Conservation (phyloP, 148 eudicot genomes). For the Vaccinium darrowii region DNA sequence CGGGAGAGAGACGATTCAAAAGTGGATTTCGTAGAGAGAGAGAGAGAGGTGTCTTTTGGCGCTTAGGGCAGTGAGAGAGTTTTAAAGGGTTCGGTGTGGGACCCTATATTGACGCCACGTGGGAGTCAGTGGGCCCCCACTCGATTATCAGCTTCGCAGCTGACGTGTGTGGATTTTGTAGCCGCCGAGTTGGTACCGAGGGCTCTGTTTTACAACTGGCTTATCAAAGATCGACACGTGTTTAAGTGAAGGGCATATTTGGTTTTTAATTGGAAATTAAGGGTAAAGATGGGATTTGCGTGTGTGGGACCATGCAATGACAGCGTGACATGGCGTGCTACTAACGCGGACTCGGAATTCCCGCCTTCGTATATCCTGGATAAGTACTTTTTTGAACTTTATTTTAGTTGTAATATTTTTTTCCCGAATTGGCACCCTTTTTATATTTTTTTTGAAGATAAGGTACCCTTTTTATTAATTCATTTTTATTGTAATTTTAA, state of each 20-base stretch:
- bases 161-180: constrained; percentile 27
- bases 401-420: too few relatives aligned
- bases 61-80: constrained; percentile 30
- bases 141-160: neutral
- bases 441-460: too few relatives aligned
- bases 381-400: too few relatives aligned
- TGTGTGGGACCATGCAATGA: neutral
- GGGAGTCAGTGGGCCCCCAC: neutral
- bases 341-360: constrained; percentile 4
- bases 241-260: neutral
- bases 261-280: neutral
- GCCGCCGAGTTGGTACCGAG: constrained; percentile 23
- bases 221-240: neutral
- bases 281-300: neutral
- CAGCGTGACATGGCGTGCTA: constrained; percentile 15
- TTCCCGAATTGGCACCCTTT: too few relatives aligned
- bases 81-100: constrained; percentile 43
- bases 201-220: neutral
- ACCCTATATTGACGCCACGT: constrained; percentile 19
- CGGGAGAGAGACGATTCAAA: constrained; percentile 10
- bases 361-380: neutral
- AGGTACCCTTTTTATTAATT: too few relatives aligned
- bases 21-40: constrained; percentile 3
- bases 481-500: too few relatives aligned
- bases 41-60: constrained; percentile 27